Base-by-base conservation (phyloP, 208 protist genomes). In the Leishmania aethiopica region DNA sequence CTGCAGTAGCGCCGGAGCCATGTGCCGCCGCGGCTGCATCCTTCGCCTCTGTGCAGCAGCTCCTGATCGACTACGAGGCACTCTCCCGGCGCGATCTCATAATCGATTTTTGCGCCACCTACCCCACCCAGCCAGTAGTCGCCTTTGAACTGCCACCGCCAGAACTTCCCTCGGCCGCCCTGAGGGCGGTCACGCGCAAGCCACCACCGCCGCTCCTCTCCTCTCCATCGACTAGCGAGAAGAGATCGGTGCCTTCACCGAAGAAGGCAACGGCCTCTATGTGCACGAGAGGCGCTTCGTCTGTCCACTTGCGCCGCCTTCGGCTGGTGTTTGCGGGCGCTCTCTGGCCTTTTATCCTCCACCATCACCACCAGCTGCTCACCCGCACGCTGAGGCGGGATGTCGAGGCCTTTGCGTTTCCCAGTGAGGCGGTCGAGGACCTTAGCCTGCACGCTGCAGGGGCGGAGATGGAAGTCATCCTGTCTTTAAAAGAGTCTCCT, bases 101-200 rank as follows among this genome's bases (percentile, higher is more conserved):
- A 28, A 86, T 92, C 25, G 88, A 92, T 51, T 92, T 87, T 69
- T 92, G 81, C 82, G 80, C 79, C 25, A 72, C 77, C 3, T 86
- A 85, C 72, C 88, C 88, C 1, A 22, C 25, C 4, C 32, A 71
- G 0, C 45, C 79, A 11, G 49, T 60, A 47, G 71, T 67, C 8
- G 19, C 1, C 11, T 51, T 32, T 11, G n/a, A 40, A 0, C 40
- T n/a, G 19, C 15, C 51, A 67, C 40, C n/a, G 40, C 42, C 71
- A 32, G 5, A 49, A 62, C 77, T 42, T 62, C 1, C 47, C 19
- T n/a, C n/a, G 3, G 19, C 17, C 32, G 51, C 53, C 32, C 19
- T 17, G 15, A 62, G 35, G n/a, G 2, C 35, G 40, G 45, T 47
- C 40, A 32, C 57, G 17, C 59, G 76, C n/a, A 69, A 71, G n/a